Base-by-base conservation (phyloP, 2,329 filamentous ascomycete genomes). In the Rutstroemia sp. region DNA sequence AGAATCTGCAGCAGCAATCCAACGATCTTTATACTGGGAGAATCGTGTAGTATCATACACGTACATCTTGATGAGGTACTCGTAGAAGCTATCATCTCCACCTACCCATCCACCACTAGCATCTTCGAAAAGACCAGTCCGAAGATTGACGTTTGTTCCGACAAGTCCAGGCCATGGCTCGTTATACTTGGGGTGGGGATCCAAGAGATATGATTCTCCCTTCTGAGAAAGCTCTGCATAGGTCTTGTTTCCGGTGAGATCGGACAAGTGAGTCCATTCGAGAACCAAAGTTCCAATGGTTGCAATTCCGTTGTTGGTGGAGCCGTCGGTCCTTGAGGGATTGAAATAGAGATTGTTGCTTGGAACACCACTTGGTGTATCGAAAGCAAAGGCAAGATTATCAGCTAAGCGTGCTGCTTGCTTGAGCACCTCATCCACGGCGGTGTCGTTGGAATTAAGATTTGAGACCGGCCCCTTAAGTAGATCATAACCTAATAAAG, bases 11-110 rank as follows among this genome's bases (percentile, higher is more conserved):
- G 90, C 90, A 0, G 77, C 68, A 44, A 89, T 73, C 90, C 90
- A 96, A 49, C 83, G 82, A 61, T 92, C 85, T 65, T 78, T 83
- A 73, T 92, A 90, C 2, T 71, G 60, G 1, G 66, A 71, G 65
- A 88, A 95, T 3, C 82, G 77, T 5, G 70, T 63, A 0, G 82
- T 77, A 67, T 92, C 86, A 69, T 95, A 95, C 54, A 92, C 71
- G 65, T 85, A 95, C 88, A 94, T 92, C 75, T 95, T 95, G 71
- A 95, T 86, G 34, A 95, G 79, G 66, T 95, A 95, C 72, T 95
- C 90, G 73, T 95, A 95, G 73, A 86, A 95, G 45, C 84, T 89
- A 70, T 95, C 90, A 30, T 80, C 80, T 6, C 87, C 86, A 51
- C 86, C 89, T 41, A 81, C 80, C 90, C 90, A 95, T 46, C 88